Evolutionary conservation across 2,329 filamentous ascomycete genomes (phyloP).

Genomic region (Mycosphaerella arachidis): DNA sequence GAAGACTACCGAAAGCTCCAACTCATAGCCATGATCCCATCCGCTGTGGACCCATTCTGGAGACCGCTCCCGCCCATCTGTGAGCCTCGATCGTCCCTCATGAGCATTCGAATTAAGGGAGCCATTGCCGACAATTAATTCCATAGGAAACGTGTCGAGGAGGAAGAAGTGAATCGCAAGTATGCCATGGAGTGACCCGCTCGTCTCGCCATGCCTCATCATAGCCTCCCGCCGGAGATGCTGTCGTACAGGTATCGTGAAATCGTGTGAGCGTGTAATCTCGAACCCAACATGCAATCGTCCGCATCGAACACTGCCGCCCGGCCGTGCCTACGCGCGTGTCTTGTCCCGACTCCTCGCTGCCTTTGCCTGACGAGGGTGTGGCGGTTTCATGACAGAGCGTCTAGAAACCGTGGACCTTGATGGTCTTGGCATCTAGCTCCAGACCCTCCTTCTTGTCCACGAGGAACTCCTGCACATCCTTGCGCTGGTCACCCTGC

Average conservation of each 20-base stretch:
- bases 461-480: conserved; percentile 94
- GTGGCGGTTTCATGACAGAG: neutral
- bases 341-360: neutral
- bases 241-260: neutral
- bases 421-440: conserved; percentile 94
- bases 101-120: neutral
- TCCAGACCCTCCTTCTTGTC: conserved; percentile 93
- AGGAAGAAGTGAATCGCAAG: conserved; percentile 2
- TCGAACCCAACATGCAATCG: conserved; percentile 1
- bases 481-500: conserved; percentile 98
- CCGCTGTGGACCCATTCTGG: neutral
- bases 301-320: conserved; percentile 1
- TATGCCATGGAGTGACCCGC: neutral
- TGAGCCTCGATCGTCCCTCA: conserved; percentile 1
- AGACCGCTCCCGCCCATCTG: neutral
- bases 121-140: conserved; percentile 3
- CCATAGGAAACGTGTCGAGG: neutral
- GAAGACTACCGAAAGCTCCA: conserved; percentile 2
- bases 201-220: conserved; percentile 5
- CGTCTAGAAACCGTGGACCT: conserved; percentile 54
- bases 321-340: conserved; percentile 1
- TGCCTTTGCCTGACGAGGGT: neutral
- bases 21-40: neutral
- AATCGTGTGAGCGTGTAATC: neutral
- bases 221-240: conserved; percentile 3